Base-by-base conservation (phyloP, 2,329 filamentous ascomycete genomes). In the Parafenestella ontariensis region DNA sequence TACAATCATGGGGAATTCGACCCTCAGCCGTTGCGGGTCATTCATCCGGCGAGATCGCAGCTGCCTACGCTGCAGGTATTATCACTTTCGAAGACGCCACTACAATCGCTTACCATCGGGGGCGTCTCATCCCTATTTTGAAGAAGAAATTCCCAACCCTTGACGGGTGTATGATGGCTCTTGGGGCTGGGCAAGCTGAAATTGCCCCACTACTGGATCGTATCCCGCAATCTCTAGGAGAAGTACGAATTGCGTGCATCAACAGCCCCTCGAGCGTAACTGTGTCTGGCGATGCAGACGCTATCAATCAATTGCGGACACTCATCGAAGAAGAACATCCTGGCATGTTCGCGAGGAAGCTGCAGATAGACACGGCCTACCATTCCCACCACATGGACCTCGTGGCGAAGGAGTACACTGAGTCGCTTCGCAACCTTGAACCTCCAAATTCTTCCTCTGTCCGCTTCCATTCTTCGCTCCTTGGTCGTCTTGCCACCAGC, bases 291-390 rank as follows among this genome's bases (percentile, higher is more conserved):
- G 78, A 82, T 52, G 49, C 51, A 0, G 65, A 73, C 48, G 78
- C 75, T 8, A 72, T 82, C 23, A 53, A 68, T 0, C 69, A 76
- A 44, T 59, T 75, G 1, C 67, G 72, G 15, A 52, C 65, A 1
- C 59, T 68, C 1, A 59, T 81, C 1, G 69, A 79, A 20, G 70
- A 75, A 7, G 65, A 74, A 31, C 59, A 72, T 11, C 61, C 61
- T 9, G 58, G 48, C 3, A 74, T 73, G 15, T 82, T 81, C 52
- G 69, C 65, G 1, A 69, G 79, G 2, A 59, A 66, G 23, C 70
- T 83, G 1, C 69, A 74, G 45, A 76, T 81, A 3, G 76, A 80
- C 17, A 75, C 65, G 6, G 81, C 80, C 0, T 83, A 82, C 49
- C 81, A 82, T 52, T 68, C 65, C 4, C 60, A 68, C 45, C 64